Evolutionary conservation across 495 filamentous ascomycete species (phyloP).

Genomic region (Penicillium cataractarum): DNA sequence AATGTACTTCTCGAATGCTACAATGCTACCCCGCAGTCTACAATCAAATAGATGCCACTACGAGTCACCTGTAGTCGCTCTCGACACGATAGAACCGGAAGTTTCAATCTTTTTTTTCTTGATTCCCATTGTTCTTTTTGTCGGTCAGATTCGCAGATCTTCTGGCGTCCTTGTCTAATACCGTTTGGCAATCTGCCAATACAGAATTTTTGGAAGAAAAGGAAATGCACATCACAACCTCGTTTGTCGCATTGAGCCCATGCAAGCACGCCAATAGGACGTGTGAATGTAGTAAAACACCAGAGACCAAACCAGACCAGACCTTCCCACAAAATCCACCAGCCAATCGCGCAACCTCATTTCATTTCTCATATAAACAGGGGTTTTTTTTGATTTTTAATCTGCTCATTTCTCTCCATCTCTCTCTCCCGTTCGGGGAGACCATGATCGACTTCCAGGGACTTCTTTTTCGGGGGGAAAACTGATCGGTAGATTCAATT

Average conservation of each 20-base stretch:
- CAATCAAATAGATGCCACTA: conserved; percentile 9
- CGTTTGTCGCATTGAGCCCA: conserved; percentile 41
- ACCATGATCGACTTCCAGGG: conserved; percentile 31
- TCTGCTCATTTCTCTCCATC: conserved; percentile 36
- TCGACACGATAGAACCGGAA: conserved; percentile 30
- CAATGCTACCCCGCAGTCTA: conserved; percentile 1
- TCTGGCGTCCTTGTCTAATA: conserved; percentile 23
- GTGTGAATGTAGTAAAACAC: conserved; percentile 41
- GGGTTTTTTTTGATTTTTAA: conserved; percentile 22
- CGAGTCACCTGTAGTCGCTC: conserved; percentile 12
- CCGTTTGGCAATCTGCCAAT: conserved; percentile 10
- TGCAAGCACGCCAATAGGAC: conserved; percentile 35
- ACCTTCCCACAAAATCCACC: conserved; percentile 31
- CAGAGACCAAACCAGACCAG: conserved; percentile 37
- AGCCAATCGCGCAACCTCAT: conserved; percentile 37
- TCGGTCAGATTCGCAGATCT: conserved; percentile 24
- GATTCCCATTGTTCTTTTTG: conserved; percentile 34
- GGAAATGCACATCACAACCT: conserved; percentile 37
- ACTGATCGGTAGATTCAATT: conserved; percentile 6
- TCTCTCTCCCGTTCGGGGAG: conserved; percentile 34
- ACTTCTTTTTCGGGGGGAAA: conserved; percentile 6
- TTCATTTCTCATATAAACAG: conserved; percentile 40
- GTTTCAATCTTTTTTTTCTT: conserved; percentile 34
- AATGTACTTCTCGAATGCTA: not conserved
- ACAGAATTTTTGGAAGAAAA: not conserved